Evolutionary conservation across 1,284 basidiomycete genomes (phyloP).

Genomic region (Moesziomyces antarcticus): DNA sequence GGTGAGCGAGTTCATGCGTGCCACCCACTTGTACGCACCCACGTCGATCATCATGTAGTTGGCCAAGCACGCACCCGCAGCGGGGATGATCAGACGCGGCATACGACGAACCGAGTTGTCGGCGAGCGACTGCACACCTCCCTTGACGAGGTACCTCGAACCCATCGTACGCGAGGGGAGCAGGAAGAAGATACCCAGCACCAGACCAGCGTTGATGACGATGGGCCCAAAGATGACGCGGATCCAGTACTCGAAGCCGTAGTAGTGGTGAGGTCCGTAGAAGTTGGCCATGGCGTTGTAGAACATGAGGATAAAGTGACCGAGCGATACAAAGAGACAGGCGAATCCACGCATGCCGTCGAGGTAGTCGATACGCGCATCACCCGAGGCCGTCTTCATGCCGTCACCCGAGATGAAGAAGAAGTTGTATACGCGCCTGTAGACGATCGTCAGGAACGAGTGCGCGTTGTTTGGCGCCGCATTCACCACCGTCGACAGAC

Average conservation of each 20-base stretch:
- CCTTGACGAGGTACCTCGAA: slow-evolving; percentile 54
- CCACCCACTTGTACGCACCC: slow-evolving; percentile 56
- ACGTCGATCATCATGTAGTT: slow-evolving; percentile 61
- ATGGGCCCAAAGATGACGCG: slow-evolving; percentile 52
- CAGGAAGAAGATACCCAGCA: slow-evolving; percentile 59
- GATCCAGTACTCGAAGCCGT: slow-evolving; percentile 48
- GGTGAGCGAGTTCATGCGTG: slow-evolving; percentile 50
- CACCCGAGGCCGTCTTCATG: slow-evolving; percentile 45
- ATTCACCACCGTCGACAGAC: slow-evolving; percentile 31
- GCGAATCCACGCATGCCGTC: slow-evolving; percentile 61
- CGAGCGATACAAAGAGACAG: slow-evolving; percentile 57
- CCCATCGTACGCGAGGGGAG: slow-evolving; percentile 58
- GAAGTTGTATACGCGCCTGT: slow-evolving; percentile 31
- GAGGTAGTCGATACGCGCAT: slow-evolving; percentile 56
- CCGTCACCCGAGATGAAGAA: slow-evolving; percentile 44
- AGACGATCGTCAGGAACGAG: slow-evolving; percentile 44
- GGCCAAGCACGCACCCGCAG: slow-evolving; percentile 43
- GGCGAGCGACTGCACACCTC: slow-evolving; percentile 50
- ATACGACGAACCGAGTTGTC: slow-evolving; percentile 57
- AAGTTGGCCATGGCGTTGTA: slow-evolving; percentile 50
- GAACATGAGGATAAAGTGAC: slow-evolving; percentile 60
- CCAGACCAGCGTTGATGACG: slow-evolving; percentile 52
- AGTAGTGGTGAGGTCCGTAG: slow-evolving; percentile 46
- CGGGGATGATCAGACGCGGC: slow-evolving; percentile 55
- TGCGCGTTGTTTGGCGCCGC: slow-evolving; percentile 34